A percentile compares a stretch with the other conserved stretches of the same genome.
These are phyloP conservation scores for Boletus sensibilis DNA, from an alignment of 768 basidiomycete species.

Conservation along the genomic window DNA sequence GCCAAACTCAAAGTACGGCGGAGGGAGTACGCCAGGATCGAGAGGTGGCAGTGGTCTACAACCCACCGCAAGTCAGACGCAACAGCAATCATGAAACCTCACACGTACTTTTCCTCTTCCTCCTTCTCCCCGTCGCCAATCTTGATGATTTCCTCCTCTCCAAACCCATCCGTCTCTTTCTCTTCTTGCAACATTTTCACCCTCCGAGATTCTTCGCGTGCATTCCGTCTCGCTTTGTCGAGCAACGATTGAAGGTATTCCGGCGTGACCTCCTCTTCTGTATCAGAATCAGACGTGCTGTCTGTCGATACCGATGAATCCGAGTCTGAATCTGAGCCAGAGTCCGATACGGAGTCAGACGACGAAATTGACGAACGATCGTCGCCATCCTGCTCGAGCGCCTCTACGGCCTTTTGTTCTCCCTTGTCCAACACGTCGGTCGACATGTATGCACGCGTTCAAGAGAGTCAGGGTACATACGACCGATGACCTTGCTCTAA, in stretches of 20 bases:
- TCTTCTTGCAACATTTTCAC: conserved; percentile 27
- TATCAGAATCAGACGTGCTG: conserved; percentile 33
- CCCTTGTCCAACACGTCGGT: conserved; percentile 5
- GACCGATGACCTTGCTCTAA: neutral
- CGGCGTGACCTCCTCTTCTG: conserved; percentile 48
- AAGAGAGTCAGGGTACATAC: too few species aligned
- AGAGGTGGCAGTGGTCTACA: conserved; percentile 59
- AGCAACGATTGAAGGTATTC: conserved; percentile 65
- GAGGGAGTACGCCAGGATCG: conserved; percentile 64
- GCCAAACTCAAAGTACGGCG: conserved; percentile 60
- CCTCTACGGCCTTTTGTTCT: neutral
- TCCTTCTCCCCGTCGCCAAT: conserved; percentile 40
- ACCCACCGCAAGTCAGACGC: neutral
- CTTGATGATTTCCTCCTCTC: conserved; percentile 56
- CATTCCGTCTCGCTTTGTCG: conserved; percentile 57
- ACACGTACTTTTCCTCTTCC: conserved; percentile 33
- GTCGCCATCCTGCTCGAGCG: conserved; percentile 2
- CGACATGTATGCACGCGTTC: neutral
- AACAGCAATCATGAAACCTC: neutral
- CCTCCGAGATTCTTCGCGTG: conserved; percentile 33
- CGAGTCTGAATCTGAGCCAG: conserved; percentile 22
- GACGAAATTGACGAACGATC: neutral
- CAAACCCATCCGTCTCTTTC: conserved; percentile 26
- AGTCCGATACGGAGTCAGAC: neutral
- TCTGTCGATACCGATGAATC: conserved; percentile 38